Evolutionary conservation across 345 rosid genomes (phyloP).

Genomic region (Cardamine occulta): DNA sequence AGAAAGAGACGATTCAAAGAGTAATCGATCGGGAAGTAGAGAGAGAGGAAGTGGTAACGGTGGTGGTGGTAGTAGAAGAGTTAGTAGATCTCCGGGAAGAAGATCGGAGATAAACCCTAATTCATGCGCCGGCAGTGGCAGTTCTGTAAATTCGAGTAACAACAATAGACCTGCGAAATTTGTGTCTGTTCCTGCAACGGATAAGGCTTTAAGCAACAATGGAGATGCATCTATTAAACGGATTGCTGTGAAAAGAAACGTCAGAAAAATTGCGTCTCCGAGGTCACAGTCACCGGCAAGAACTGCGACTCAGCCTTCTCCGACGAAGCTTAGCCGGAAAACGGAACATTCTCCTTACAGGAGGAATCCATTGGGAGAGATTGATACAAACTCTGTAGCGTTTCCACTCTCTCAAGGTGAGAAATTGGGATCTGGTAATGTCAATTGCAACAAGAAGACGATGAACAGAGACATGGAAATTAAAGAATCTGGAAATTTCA

Average conservation of each 20-base stretch:
- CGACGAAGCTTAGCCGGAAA: constrained; percentile 74
- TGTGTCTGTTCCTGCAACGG: constrained; percentile 88
- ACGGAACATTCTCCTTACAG: constrained; percentile 79
- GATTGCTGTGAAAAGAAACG: constrained; percentile 73
- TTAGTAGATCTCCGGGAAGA: constrained; percentile 84
- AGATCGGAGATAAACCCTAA: constrained; percentile 61
- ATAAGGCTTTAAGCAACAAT: constrained; percentile 57
- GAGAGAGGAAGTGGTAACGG: constrained; percentile 51
- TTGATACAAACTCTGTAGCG: constrained; percentile 59
- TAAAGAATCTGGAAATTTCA: constrained; percentile 43
- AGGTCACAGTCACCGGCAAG: constrained; percentile 82
- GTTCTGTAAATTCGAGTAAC: constrained; percentile 27
- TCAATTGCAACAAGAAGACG: constrained; percentile 37
- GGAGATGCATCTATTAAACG: constrained; percentile 50
- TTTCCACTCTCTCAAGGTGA: constrained; percentile 49
- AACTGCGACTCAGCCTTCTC: constrained; percentile 47
- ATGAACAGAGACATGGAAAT: constrained; percentile 39
- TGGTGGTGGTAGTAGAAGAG: constrained; percentile 55
- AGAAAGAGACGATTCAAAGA: constrained; percentile 69
- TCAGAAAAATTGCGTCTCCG: constrained; percentile 60
- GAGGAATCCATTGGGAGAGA: constrained; percentile 75
- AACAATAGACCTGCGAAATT: constrained; percentile 62
- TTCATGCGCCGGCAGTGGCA: constrained; percentile 24
- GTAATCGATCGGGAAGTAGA: constrained; percentile 59
- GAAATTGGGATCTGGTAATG: constrained; percentile 33